phyloP scores from a whole-genome alignment of 805 yeast species.

The Cyberlindnera japonica region DNA sequence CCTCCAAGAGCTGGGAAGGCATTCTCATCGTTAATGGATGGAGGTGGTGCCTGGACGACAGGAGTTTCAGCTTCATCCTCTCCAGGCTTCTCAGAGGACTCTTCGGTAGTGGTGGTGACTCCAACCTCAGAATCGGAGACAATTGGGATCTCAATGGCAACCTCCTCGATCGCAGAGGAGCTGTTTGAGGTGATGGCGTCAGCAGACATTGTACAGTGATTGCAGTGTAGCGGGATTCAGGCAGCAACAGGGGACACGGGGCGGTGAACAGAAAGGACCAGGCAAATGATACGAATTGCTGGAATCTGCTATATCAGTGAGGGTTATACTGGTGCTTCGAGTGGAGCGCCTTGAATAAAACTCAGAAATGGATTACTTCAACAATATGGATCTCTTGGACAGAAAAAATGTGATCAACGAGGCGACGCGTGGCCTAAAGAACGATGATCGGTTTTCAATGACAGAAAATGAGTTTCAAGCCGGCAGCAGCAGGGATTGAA shows the following conservation, averaged over 20 bases:
- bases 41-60: conserved; percentile 24
- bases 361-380: not conserved
- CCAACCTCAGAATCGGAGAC: not conserved
- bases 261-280: not conserved
- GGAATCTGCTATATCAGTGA: conserved; percentile 1
- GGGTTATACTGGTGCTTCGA: not conserved
- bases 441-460: conserved; percentile 3
- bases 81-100: not conserved
- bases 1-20: conserved; percentile 68
- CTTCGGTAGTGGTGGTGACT: not conserved
- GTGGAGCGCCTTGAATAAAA: not conserved
- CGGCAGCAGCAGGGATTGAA: not conserved
- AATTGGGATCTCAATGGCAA: conserved; percentile 1
- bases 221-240: conserved; percentile 5
- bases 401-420: conserved; percentile 4
- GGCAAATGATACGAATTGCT: not conserved
- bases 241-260: conserved; percentile 13
- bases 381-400: not conserved
- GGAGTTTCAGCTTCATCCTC: conserved; percentile 8
- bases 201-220: conserved; percentile 5
- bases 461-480: too few relatives aligned
- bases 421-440: conserved; percentile 6
- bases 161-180: conserved; percentile 4
- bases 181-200: not conserved
- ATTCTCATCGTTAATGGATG: conserved; percentile 46